Evolutionary conservation across 768 basidiomycete species (phyloP), one percentile per base, ranked within the genome.

Genomic region (Cubamyces lactineus): DNA sequence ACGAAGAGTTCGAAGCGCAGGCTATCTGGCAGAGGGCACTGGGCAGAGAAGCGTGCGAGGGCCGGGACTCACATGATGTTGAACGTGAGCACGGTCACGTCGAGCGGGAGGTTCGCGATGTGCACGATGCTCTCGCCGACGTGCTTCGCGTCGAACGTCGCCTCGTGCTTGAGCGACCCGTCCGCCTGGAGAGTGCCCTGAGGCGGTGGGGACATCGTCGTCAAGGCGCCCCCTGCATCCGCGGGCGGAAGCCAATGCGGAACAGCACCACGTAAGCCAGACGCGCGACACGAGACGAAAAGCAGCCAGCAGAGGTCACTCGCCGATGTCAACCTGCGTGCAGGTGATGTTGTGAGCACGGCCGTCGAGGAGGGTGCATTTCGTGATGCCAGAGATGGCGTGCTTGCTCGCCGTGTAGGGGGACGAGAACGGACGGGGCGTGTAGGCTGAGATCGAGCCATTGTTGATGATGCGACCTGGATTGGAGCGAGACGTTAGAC

Each of bases 311-410:
- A 46, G 4, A 39, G 34, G 19, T n/a, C 24, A 38, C 71, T 28
- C 48, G 86, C 91, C 92, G 49, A 94, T 91, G 71, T 94, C 92
- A 50, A 94, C 83, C 70, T 94, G 91, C 1, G 88, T 89, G 69
- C 84, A 86, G 3, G 91, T 84, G 56, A 96, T 93, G 68, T 85
- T 79, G 72, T 84, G 84, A 30, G 80, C 76, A 7, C 92, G 79
- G 0, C 92, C 93, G 69, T 94, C 92, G 23, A 96, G 84, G 1
- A 86, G 81, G 5, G 86, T 89, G 43, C 80, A 83, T 72, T 88
- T 91, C 12, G 92, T 92, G 3, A 94, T 74, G 0, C 93, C 92
- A 1, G 77, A 71, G 47, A 94, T 84, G 7, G 88, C 92, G 69
- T 94, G 92, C 73, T 95, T 96, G 13, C 90, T 87, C 53, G 83